phyloP scores from a whole-genome alignment of 768 basidiomycete genomes.

The Lactarius hengduanensis region DNA sequence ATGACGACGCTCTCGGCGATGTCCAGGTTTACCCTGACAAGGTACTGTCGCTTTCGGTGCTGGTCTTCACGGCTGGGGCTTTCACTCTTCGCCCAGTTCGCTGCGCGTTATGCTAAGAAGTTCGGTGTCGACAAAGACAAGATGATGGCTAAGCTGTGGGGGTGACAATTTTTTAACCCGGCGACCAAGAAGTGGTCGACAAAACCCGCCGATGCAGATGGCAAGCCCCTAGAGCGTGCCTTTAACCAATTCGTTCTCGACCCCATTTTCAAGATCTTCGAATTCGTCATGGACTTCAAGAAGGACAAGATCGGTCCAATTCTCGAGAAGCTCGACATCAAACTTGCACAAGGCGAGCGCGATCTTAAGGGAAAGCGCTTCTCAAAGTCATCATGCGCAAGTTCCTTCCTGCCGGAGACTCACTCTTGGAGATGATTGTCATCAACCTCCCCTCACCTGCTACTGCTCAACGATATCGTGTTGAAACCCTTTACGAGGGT shows the following conservation, averaged over 20 bases:
- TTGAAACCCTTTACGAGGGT: conserved; percentile 99
- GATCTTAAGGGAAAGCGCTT: conserved; percentile 91
- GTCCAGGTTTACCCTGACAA: conserved; percentile 98
- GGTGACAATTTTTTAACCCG: conserved; percentile 99
- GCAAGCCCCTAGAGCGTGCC: conserved; percentile 93
- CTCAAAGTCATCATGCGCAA: conserved; percentile 99
- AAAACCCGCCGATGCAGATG: conserved; percentile 68
- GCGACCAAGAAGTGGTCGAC: conserved; percentile 95
- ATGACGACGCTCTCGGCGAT: conserved; percentile 91
- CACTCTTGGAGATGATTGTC: conserved; percentile 99
- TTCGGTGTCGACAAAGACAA: conserved; percentile 99
- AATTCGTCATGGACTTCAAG: conserved; percentile 99
- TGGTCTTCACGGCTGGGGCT: conserved; percentile 99
- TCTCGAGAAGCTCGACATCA: conserved; percentile 95
- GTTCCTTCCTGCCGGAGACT: conserved; percentile 98
- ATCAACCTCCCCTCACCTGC: conserved; percentile 97
- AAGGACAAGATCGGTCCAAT: conserved; percentile 81
- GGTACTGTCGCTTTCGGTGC: conserved; percentile 98
- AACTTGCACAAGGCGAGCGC: conserved; percentile 82
- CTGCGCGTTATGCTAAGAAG: conserved; percentile 91
- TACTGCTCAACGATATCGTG: conserved; percentile 97
- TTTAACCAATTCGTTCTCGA: conserved; percentile 99
- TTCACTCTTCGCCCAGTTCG: conserved; percentile 99
- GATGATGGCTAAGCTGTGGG: conserved; percentile 97
- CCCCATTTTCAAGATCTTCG: conserved; percentile 98